Base-by-base conservation (phyloP, 441 rosid species). In the Erysimum cheiri region DNA sequence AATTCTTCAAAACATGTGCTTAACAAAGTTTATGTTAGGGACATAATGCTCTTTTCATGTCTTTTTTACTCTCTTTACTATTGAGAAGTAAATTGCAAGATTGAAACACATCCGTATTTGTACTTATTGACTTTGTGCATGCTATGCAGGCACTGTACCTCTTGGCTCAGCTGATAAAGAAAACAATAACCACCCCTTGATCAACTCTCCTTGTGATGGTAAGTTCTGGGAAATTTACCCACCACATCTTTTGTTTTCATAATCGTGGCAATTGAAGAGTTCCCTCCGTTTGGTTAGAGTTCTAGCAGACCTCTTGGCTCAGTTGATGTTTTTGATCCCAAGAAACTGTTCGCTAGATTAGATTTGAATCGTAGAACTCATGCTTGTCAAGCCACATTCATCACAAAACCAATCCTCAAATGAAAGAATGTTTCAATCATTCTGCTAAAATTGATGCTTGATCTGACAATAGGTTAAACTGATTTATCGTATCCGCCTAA, bases 101-200 rank as follows among this genome's bases (percentile, higher is more conserved):
- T 8, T 32, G 29, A 54, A 35, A 43, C 2, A 0, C 8, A 33
- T 39, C 14, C 3, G 33, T 52, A 12, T 63, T 39, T 24, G 3
- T 74, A 15, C 58, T 4, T 50, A 11, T 60, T 67, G 28, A 31
- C 5, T 24, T 44, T 60, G 40, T 53, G 15, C 31, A 65, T 3
- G 36, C 31, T 33, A 26, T 62, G 78, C 69, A 74, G 73, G 78
- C 5, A 60, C 39, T 36, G 8, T n/a, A 36, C 69, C 61, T 50
- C 47, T 61, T 60, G 64, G 57, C 12, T 28, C 69, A 46, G 78
- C 59, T 60, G 22, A 19, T 60, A 67, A 53, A 17, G 73, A 44
- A 68, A 36, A 14, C 59, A 67, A 29, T 19, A 44, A 2, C 31
- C 61, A 60, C 26, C 15, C 56, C 4, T 33, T 41, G 47, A 53